Base-by-base conservation (phyloP, 2,329 filamentous ascomycete genomes). In the Arthrinium puccinioides region DNA sequence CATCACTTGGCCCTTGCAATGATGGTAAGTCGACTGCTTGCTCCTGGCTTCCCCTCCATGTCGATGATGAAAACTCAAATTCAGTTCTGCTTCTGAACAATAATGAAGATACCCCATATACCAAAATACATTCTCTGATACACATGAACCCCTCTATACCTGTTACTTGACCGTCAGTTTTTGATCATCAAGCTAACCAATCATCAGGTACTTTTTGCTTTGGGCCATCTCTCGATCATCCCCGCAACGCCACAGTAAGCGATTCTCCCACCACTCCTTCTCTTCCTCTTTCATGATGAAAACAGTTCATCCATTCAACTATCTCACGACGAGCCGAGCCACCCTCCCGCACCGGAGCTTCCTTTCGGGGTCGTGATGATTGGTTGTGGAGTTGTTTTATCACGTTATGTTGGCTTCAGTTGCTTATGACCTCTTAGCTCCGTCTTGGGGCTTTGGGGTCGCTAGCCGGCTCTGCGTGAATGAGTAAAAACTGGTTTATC, bases 261-360 rank as follows among this genome's bases (percentile, higher is more conserved):
- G 4, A 13, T 14, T n/a, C 29, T 16, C 5, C 28, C 13, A 14
- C 23, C 23, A 43, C 45, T 38, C 21, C 9, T 21, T 20, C 19
- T 23, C 11, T 29, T 23, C 33, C 40, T 21, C 24, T 43, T 37
- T 56, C 47, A 63, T 75, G 73, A 77, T 77, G 73, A 77, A 64
- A 69, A 70, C 58, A 79, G 79, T 78, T 78, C 80, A 83, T 84
- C 79, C 79, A 84, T 84, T 84, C 79, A 74, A 81, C 76, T 72
- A 83, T 69, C 60, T 71, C 72, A 69, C 72, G 62, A 43, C 64
- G 65, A 59, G 68, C 80, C 81, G 69, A 83, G 79, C 75, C 74
- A 78, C 75, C 67, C 83, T 86, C 72, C 75, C 81, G 61, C 77
- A 84, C 81, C 75, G 59, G 67, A 87, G 77, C 54, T 48, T 56